Base-by-base conservation (phyloP, 441 rosid genomes). In the Gossypium davidsonii region DNA sequence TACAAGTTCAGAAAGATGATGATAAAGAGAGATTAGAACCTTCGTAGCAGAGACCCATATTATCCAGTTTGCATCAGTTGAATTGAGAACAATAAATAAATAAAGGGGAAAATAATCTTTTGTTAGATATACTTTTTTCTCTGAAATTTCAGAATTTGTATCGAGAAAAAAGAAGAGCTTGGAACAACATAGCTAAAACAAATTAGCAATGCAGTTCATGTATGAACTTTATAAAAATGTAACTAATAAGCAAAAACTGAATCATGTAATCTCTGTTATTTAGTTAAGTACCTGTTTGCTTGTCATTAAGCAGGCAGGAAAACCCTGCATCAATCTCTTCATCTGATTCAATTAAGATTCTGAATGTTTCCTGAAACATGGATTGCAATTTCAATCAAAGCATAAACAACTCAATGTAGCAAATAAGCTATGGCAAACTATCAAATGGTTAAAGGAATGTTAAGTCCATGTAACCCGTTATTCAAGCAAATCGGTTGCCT, bases 271-370 rank as follows among this genome's bases (percentile, higher is more conserved):
- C 21, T 57, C 64, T 21, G 26, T n/a, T 58, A 21, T 71, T 39
- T 21, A 9, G 37, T 58, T 3, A 31, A 14, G 44, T 83, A 93
- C 98, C 95, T 75, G 80, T 76, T 79, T 84, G 83, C 70, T 87
- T 84, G 73, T 74, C 83, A 12, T 85, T 70, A 39, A 93, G 73
- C 80, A 95, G 85, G 87, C 88, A 91, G 70, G 89, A 82, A 80
- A 93, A 87, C 70, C 89, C 96, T 83, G 79, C 85, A 56, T 89
- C 87, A 7, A 91, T 85, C 56, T 93, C 99, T 74, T 91, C 98
- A 79, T 95, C 98, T 5, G 93, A 89, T 55, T 91, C 93, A 73
- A 82, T 80, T 67, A 78, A 61, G 21, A 88, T 65, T 75, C 74
- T 79, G 72, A 75, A 52, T 70, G 67, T 87, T 76, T 78, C 80